Evolutionary conservation across 331 rosid genomes (phyloP).

Genomic region (Dryas integrifolia): DNA sequence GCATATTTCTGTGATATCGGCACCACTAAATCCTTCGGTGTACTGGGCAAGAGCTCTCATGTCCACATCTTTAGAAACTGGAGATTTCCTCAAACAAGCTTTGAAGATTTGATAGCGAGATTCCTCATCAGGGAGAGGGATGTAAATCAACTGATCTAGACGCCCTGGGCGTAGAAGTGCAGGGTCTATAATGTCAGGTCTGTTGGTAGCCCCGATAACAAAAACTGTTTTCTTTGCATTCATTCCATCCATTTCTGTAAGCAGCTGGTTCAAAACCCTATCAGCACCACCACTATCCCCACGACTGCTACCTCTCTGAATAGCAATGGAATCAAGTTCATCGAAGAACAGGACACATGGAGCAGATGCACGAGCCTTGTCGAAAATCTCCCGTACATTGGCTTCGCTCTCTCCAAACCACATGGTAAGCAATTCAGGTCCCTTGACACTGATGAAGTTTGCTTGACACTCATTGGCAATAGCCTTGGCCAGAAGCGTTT

Average conservation of each 20-base stretch:
- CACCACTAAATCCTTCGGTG: constrained; percentile 15
- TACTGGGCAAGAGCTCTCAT: constrained; percentile 1
- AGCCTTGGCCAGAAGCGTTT: constrained; percentile 15
- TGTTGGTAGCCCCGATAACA: neutral
- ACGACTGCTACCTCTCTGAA: neutral
- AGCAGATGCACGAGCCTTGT: constrained; percentile 16
- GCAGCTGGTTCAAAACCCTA: constrained; percentile 16
- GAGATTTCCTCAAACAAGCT: constrained; percentile 12
- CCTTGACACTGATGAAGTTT: constrained; percentile 21
- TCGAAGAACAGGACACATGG: constrained; percentile 20
- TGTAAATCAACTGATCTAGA: constrained; percentile 9
- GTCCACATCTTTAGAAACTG: neutral
- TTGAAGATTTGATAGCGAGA: constrained; percentile 7
- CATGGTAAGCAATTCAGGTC: constrained; percentile 21
- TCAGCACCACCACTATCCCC: neutral
- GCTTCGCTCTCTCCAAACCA: constrained; percentile 25
- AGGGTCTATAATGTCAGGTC: constrained; percentile 21
- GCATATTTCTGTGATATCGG: constrained; percentile 4
- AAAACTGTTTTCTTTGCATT: constrained; percentile 3
- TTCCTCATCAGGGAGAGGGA: constrained; percentile 18
- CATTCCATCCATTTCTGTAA: constrained; percentile 16
- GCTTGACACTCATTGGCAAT: constrained; percentile 21
- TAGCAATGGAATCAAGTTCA: constrained; percentile 27
- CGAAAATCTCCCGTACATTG: constrained; percentile 12
- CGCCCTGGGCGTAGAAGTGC: constrained; percentile 22